These are phyloP conservation scores for Diaporthe nobilis DNA, from an alignment of 2,329 filamentous ascomycete genomes.

Conservation along the genomic window DNA sequence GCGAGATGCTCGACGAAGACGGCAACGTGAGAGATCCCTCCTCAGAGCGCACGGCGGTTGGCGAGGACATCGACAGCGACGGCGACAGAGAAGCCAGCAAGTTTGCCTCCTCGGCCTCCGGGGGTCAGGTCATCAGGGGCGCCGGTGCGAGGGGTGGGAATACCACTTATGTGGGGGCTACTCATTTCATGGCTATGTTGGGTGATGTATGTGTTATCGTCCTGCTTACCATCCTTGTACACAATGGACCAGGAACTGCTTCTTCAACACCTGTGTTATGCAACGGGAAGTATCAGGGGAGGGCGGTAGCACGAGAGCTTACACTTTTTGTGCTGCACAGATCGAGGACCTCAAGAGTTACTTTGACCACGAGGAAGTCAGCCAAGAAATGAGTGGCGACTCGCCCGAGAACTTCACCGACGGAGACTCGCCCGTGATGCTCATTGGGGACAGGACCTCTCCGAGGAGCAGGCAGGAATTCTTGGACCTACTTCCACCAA, in stretches of 20 bases:
- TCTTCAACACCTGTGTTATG: no score
- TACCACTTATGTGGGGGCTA: constrained; percentile 70
- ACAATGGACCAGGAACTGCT: neutral
- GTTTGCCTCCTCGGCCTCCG: constrained; percentile 26
- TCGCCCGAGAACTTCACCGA: constrained; percentile 52
- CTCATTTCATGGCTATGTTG: constrained; percentile 72
- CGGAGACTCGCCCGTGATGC: constrained; percentile 56
- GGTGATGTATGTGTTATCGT: constrained; percentile 64
- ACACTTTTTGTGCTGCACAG: constrained; percentile 49
- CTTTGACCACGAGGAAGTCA: constrained; percentile 64
- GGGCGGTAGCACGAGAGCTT: neutral
- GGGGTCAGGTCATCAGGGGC: constrained; percentile 61
- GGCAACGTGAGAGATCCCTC: constrained; percentile 39
- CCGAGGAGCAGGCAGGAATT: constrained; percentile 62
- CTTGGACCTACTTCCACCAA: constrained; percentile 62
- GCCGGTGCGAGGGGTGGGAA: constrained; percentile 48
- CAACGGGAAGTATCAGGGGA: neutral
- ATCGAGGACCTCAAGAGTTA: constrained; percentile 72
- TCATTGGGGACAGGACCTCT: constrained; percentile 57
- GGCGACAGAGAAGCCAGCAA: constrained; percentile 40
- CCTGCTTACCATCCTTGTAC: neutral
- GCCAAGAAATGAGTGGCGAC: constrained; percentile 50
- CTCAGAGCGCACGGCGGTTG: neutral
- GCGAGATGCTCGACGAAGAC: constrained; percentile 65
- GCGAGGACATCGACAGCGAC: constrained; percentile 35